Evolutionary conservation across 495 filamentous ascomycete genomes (phyloP), one percentile per base, ranked within the genome.

Genomic region (Penicillium daleae): DNA sequence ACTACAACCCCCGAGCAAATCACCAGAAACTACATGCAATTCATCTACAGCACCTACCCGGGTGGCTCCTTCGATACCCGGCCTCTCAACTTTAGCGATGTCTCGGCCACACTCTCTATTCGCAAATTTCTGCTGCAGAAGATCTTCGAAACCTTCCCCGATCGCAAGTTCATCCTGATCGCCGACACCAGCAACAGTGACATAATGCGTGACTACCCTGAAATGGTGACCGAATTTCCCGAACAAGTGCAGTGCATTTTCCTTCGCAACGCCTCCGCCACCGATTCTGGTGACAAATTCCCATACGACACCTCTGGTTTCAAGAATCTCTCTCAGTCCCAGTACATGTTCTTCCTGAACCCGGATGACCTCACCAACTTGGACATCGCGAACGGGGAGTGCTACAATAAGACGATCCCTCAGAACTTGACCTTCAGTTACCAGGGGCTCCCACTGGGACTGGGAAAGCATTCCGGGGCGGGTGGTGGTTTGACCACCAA

Each of bases 1-100:
- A 93, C 90, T 9, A 93, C 90, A 0, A 93, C 90, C 3, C 90
- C 90, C 1, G 90, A 93, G 74, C 90, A 93, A 72, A 78, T 86
- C 15, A 92, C 90, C 0, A 78, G 90, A 7, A 87, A 87, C 62
- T 93, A 92, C 76, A 91, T 91, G 89, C 83, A 91, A 52, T 92
- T 89, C 80, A 91, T 92, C 68, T 91, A 85, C 80, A 81, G 82
- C 56, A 89, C 79, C 26, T 91, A 90, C 72, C 88, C 88, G 0
- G 85, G 86, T 24, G 88, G 88, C 51, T 85, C 82, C 65, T 92
- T 92, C 73, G 90, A 92, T 73, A 89, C 86, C 35, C 86, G 90
- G 0, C 90, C 90, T 3, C 82, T 93, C 26, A 93, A 93, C 74
- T 92, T 92, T 78, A 88, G 84, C 21, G 89, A 92, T 62, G 82